These are phyloP conservation scores for Avena insularis DNA, from an alignment of 176 grass and related monocot species.

Conservation along the genomic window DNA sequence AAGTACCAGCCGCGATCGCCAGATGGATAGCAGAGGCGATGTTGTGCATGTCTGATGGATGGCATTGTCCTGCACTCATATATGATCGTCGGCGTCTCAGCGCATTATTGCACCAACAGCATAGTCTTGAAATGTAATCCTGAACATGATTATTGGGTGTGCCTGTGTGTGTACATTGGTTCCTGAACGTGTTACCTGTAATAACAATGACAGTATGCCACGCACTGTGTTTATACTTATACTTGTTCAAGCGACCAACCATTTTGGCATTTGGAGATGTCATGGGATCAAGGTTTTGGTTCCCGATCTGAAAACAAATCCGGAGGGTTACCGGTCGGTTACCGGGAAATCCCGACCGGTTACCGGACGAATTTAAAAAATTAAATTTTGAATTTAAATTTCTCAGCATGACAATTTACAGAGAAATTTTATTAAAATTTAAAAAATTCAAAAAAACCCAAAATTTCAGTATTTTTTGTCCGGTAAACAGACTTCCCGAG, in stretches of 20 bases:
- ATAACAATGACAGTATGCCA: not conserved
- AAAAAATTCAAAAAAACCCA: too few species aligned
- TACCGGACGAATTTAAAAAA: too few species aligned
- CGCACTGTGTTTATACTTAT: not conserved
- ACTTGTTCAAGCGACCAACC: not conserved
- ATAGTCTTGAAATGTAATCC: not conserved
- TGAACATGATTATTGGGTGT: not conserved
- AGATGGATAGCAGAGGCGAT: not conserved
- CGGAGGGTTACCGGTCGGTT: too few species aligned
- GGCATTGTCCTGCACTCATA: not conserved
- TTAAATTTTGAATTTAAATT: too few species aligned
- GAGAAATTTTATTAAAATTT: too few species aligned
- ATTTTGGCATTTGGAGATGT: not conserved
- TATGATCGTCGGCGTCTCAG: not conserved
- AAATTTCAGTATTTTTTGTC: too few species aligned
- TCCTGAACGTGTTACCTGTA: not conserved
- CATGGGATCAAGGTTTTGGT: not conserved
- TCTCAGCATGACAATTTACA: too few species aligned
- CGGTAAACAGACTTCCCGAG: too few species aligned
- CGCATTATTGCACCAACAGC: not conserved
- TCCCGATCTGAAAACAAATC: too few species aligned
- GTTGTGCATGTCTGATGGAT: conserved; percentile 7
- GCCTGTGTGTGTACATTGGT: not conserved
- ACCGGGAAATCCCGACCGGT: too few species aligned
- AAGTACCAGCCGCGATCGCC: not conserved